Base-by-base conservation (phyloP, 768 basidiomycete genomes). In the Leucogyrophana mollusca region DNA sequence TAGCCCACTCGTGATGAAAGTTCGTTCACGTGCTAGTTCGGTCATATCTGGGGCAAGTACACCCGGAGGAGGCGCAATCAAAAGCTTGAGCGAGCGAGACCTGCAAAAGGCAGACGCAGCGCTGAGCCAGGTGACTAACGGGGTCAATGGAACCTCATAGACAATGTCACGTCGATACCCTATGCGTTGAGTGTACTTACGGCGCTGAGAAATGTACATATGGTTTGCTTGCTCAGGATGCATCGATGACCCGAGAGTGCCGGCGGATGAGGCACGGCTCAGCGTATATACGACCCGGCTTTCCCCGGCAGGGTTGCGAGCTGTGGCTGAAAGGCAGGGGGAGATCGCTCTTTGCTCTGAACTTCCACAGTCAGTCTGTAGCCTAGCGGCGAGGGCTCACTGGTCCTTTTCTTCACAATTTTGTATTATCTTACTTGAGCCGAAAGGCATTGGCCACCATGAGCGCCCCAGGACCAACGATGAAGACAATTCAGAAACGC, bases 1-100 rank as follows among this genome's bases (percentile, higher is more conserved):
- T 55, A 91, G 89, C 83, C 90, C 89, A 0, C 71, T 94, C 47
- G 87, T 90, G 18, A 88, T 90, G 83, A 94, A 94, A 67, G 85
- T 92, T 17, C 85, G 90, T 40, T 91, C 87, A 25, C 82, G 90
- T 44, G 78, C 84, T 3, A 82, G 83, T 39, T 93, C 90, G 16
- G 82, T 93, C 68, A 69, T 76, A 47, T 82, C 81, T 16, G 80
- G 83, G 30, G 74, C 81, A 3, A 94, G 89, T 60, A 96, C 95
- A 7, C 91, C 92, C 0, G 94, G 91, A 2, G 89, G 87, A n/a
- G 85, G 84, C 4, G 72, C 74, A 20, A 86, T 83, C 58, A 81
- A 80, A 57, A 92, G 84, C 52, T 67, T 96, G 45, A 93, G 85
- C 60, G 95, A 97, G 68, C 75, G 83, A 42, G 95, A 98, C 65